These are phyloP conservation scores for Pichia sp. DNA, from an alignment of 1,139 yeast species.

Conservation along the genomic window DNA sequence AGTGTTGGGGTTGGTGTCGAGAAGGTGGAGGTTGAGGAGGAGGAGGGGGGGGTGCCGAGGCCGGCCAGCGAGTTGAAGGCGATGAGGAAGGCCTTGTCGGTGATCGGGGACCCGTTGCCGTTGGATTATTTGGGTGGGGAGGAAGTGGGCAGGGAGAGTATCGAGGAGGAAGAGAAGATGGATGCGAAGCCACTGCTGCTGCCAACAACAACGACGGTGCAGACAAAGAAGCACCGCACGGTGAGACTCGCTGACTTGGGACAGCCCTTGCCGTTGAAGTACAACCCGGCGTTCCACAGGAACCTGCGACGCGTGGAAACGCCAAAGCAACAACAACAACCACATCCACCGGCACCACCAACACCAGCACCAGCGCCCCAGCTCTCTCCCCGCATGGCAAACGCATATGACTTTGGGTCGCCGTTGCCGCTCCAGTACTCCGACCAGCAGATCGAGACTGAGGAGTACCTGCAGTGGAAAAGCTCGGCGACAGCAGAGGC, in stretches of 20 bases:
- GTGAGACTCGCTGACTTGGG: background rate
- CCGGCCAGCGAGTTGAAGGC: background rate
- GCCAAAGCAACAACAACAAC: background rate
- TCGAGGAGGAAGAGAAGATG: background rate
- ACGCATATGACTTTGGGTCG: conserved; percentile 10
- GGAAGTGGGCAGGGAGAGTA: too few species aligned
- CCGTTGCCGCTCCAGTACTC: conserved; percentile 14
- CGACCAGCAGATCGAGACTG: conserved; percentile 1
- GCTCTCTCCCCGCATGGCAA: background rate
- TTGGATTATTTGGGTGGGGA: conserved; percentile 8
- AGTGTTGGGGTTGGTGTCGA: background rate
- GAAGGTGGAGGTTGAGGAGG: background rate
- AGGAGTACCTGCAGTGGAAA: background rate
- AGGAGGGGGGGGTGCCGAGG: background rate
- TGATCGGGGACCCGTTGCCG: conserved; percentile 17
- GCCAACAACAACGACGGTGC: too few species aligned
- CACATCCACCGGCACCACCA: background rate
- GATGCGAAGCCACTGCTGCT: background rate
- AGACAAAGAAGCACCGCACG: background rate
- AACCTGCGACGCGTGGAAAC: background rate
- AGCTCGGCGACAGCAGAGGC: background rate
- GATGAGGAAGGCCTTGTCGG: conserved; percentile 6
- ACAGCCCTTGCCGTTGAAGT: background rate
- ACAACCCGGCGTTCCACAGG: background rate
- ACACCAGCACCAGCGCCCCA: too few species aligned